These are phyloP conservation scores for Zopfia rhizophila DNA, from an alignment of 2,329 filamentous ascomycete genomes.

Conservation along the genomic window DNA sequence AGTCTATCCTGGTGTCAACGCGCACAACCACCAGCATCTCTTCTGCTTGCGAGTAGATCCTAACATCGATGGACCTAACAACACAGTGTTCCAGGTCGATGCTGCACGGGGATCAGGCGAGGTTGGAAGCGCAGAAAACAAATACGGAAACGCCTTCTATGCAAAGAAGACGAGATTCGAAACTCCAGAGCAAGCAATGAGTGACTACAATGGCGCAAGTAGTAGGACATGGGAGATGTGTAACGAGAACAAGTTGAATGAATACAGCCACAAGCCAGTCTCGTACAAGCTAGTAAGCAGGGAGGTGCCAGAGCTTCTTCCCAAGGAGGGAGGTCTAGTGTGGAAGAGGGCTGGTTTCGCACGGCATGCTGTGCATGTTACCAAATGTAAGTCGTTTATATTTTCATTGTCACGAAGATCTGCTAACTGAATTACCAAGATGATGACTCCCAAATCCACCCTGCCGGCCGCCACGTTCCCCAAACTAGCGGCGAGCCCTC, in stretches of 20 bases:
- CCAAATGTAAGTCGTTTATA: constrained; percentile 73
- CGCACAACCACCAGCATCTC: constrained; percentile 95
- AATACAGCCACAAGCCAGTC: constrained; percentile 84
- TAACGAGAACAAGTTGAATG: constrained; percentile 85
- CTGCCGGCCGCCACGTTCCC: constrained; percentile 86
- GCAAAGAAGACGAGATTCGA: constrained; percentile 83
- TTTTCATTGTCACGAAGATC: neutral
- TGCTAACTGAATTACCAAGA: constrained; percentile 61
- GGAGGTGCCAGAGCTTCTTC: constrained; percentile 80
- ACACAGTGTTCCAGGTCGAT: constrained; percentile 87
- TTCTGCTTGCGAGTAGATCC: constrained; percentile 91
- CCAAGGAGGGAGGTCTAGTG: constrained; percentile 82
- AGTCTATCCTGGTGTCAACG: constrained; percentile 90
- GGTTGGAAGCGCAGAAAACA: constrained; percentile 84
- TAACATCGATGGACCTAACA: constrained; percentile 85
- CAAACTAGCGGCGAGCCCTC: constrained; percentile 86
- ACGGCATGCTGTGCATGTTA: constrained; percentile 86
- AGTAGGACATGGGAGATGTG: constrained; percentile 90
- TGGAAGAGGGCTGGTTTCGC: constrained; percentile 93
- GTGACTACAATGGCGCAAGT: constrained; percentile 83
- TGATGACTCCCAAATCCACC: constrained; percentile 82
- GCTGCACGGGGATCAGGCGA: constrained; percentile 75
- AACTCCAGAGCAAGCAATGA: constrained; percentile 74
- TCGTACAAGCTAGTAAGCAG: constrained; percentile 91
- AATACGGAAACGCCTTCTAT: constrained; percentile 90